Evolutionary conservation across 2,329 filamentous ascomycete genomes (phyloP), one percentile per base, ranked within the genome.

Genomic region (Rachicladosporium sp.): DNA sequence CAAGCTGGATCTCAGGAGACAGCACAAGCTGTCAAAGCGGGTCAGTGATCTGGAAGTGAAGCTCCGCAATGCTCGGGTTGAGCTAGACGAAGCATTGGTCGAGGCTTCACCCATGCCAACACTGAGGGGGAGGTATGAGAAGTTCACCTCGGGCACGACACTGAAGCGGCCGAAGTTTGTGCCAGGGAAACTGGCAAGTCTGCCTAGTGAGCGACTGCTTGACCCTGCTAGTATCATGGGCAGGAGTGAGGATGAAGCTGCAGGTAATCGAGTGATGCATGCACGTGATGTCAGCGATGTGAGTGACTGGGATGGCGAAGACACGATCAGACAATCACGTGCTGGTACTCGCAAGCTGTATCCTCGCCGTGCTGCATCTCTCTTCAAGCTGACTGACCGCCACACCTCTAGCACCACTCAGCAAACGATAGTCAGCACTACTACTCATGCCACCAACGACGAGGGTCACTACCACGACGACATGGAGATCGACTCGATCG

Each of bases 21-120:
- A 78, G 48, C 63, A 68, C 42, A 76, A 73, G 45, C 58, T 79
- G 27, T 61, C 66, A 31, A 76, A 75, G 57, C 67, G 72, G 38
- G 74, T 79, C 23, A 76, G 72, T 46, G 68, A 78, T 46, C 64
- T 79, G 9, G 75, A 80, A 48, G 54, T 62, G 9, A 76, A 78
- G 51, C 64, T 79, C 23, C 61, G 71, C 10, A 63, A 65, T 29
- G 73, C 73, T 6, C 65, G 72, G 29, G 65, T 64, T 36, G 70
- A 79, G 54, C 63, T 79, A 15, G 61, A 65, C 27, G 59, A 68
- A 4, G 61, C 69, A 31, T 57, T 72, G 10, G 60, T 59, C 8
- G 63, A 69, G 30, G 52, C 59, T 5, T 59, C 60, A 4, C 60
- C 64, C 1, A 46, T 58, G 11, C 64, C 63, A 0, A 51, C 58